Percentiles rank a stretch among this genome's conserved stretches.
phyloP scores from a whole-genome alignment of 2,329 filamentous ascomycete genomes.

The Magnaporthales sp. region DNA sequence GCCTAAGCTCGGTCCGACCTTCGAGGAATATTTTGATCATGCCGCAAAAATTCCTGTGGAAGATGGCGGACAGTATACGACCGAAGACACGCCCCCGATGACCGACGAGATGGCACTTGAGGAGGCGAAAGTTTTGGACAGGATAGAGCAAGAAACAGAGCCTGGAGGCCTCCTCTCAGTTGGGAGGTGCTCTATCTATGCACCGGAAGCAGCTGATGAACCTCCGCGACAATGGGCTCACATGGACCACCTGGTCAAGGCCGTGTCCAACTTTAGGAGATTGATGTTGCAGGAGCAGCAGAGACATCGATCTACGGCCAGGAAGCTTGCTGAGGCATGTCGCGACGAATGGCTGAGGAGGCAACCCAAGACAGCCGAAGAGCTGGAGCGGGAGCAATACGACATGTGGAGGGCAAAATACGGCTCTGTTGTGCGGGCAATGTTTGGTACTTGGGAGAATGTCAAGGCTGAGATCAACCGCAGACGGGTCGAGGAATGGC shows the following conservation, averaged over 20 bases:
- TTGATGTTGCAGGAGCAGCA: slow-evolving; percentile 73
- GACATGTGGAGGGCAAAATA: slow-evolving; percentile 61
- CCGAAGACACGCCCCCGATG: slow-evolving; percentile 47
- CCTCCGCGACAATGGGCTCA: slow-evolving; percentile 77
- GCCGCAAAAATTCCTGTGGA: slow-evolving; percentile 44
- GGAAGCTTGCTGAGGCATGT: slow-evolving; percentile 69
- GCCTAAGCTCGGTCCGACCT: slow-evolving; percentile 41
- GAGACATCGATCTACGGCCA: slow-evolving; percentile 68
- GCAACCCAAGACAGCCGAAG: slow-evolving; percentile 68
- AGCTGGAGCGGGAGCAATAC: slow-evolving; percentile 70
- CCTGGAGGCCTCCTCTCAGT: slow-evolving; percentile 67
- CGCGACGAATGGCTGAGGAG: slow-evolving; percentile 65
- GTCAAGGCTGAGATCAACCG: slow-evolving; percentile 53
- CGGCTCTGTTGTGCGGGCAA: slow-evolving; percentile 55
- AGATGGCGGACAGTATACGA: slow-evolving; percentile 45
- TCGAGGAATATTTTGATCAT: slow-evolving; percentile 48
- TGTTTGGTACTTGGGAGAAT: slow-evolving; percentile 55
- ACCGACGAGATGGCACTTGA: slow-evolving; percentile 53
- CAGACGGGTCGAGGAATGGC: slow-evolving; percentile 51
- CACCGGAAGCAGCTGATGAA: slow-evolving; percentile 64
- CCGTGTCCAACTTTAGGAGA: slow-evolving; percentile 71
- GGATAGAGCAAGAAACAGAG: slow-evolving; percentile 64
- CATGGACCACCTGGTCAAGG: slow-evolving; percentile 73
- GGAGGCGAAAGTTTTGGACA: slow-evolving; percentile 62
- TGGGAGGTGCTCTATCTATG: slow-evolving; percentile 61